These are phyloP conservation scores for Sporothrix variecibatus DNA, from an alignment of 2,329 filamentous ascomycete species.

Conservation along the genomic window DNA sequence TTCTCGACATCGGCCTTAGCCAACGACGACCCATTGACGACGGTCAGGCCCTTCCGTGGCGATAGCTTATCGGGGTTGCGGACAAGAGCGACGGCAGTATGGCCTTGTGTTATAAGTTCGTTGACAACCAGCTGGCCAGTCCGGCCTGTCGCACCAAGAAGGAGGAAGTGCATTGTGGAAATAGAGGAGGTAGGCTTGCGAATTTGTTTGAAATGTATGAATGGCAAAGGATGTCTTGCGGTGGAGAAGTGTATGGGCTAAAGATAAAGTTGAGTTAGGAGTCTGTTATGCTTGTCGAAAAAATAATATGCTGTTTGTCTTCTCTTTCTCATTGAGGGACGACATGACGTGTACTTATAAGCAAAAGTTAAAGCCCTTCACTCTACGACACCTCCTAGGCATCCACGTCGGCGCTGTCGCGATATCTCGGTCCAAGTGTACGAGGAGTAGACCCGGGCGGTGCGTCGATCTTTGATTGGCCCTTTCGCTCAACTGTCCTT, in stretches of 20 bases:
- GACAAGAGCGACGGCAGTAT: conserved; percentile 30
- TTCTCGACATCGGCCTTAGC: conserved; percentile 39
- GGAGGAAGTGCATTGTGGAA: not conserved
- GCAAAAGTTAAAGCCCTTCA: too few species aligned
- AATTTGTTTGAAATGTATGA: not conserved
- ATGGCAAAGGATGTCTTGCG: not conserved
- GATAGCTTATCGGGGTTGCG: conserved; percentile 37
- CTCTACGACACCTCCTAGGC: not conserved
- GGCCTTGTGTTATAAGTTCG: not conserved
- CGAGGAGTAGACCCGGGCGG: not conserved
- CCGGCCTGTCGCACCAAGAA: conserved; percentile 1
- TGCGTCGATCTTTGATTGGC: not conserved
- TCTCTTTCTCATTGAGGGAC: too few species aligned
- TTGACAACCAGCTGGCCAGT: not conserved
- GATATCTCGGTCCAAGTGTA: not conserved
- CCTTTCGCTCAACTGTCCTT: conserved; percentile 10
- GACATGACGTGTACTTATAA: too few species aligned
- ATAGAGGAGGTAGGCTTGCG: not conserved
- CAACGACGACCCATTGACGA: conserved; percentile 41
- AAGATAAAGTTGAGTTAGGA: not conserved
- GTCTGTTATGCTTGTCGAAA: not conserved
- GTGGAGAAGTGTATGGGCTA: not conserved
- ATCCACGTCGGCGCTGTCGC: not conserved
- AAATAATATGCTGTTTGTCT: too few species aligned
- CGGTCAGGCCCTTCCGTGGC: conserved; percentile 36